phyloP scores from a whole-genome alignment of 352 stramenopile genomes.

The Phytophthora sansomeana region DNA sequence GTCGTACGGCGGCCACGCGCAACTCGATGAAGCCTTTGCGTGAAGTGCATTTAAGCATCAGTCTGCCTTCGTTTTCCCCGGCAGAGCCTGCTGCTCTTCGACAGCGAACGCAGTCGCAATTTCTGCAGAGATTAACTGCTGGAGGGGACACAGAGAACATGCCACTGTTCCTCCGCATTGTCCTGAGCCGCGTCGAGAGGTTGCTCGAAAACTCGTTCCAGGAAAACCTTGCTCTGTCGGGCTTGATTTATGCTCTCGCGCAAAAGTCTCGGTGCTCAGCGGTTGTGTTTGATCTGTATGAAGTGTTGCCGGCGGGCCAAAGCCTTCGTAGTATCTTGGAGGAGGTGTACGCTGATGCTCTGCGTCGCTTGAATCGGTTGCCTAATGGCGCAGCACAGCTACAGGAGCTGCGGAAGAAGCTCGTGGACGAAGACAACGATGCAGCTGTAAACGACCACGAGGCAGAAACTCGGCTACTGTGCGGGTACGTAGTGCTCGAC shows the following conservation, averaged over 20 bases:
- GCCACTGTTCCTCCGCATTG: conserved; percentile 74
- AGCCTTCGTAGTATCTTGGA: conserved; percentile 84
- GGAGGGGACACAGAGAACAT: conserved; percentile 27
- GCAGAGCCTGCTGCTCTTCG: conserved; percentile 45
- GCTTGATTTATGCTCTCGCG: conserved; percentile 75
- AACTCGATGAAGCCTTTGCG: conserved; percentile 75
- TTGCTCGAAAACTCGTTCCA: conserved; percentile 86
- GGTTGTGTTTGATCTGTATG: conserved; percentile 65
- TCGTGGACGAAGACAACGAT: conserved; percentile 78
- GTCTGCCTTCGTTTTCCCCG: conserved; percentile 73
- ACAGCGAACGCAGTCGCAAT: conserved; percentile 36
- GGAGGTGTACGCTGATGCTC: conserved; percentile 76
- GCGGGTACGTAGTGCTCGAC: conserved; percentile 82
- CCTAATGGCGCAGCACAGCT: conserved; percentile 55
- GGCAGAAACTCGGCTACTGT: conserved; percentile 68
- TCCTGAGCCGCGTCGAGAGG: conserved; percentile 78
- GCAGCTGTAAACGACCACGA: conserved; percentile 68
- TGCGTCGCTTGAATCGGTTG: conserved; percentile 67
- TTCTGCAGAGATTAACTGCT: conserved; percentile 20
- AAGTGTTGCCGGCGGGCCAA: conserved; percentile 45
- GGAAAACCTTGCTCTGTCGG: conserved; percentile 84
- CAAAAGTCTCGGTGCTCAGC: conserved; percentile 61
- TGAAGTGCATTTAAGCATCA: conserved; percentile 73
- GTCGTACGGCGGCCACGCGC: conserved; percentile 60
- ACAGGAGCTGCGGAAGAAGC: conserved; percentile 63